Percentiles rank a stretch among this genome's conserved stretches.
These are phyloP conservation scores for Fusarium xylarioides DNA, from an alignment of 2,329 filamentous ascomycete genomes.

Conservation along the genomic window DNA sequence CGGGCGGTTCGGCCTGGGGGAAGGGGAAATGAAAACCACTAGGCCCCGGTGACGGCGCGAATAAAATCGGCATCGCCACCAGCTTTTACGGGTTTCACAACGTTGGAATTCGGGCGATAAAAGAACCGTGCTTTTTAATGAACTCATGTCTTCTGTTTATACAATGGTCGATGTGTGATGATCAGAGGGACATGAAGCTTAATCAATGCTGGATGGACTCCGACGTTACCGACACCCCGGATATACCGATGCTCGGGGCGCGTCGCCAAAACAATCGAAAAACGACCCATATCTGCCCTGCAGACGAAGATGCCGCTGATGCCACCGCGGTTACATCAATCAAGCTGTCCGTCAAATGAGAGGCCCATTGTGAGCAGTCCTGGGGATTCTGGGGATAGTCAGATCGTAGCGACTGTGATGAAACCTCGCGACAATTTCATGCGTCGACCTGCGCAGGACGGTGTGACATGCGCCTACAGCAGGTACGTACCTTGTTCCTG, in stretches of 20 bases:
- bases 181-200: background rate
- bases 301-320: background rate
- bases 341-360: background rate
- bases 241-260: conserved; percentile 23
- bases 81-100: conserved; percentile 7
- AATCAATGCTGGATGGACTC: background rate
- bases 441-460: conserved; percentile 3
- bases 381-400: background rate
- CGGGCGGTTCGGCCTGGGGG: conserved; percentile 15
- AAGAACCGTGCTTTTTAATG: background rate
- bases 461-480: conserved; percentile 6
- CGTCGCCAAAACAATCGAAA: background rate
- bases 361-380: background rate
- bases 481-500: conserved; percentile 19
- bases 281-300: background rate
- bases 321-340: conserved; percentile 14
- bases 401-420: conserved; percentile 7
- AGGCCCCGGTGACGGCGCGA: conserved; percentile 13
- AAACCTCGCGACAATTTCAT: conserved; percentile 26
- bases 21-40: conserved; percentile 1
- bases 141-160: background rate
- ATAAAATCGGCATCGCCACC: conserved; percentile 16
- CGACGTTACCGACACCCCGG: conserved; percentile 29
- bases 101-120: background rate
- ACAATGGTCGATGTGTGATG: background rate